Percentiles rank a stretch among this genome's conserved stretches.
These are phyloP conservation scores for Plasmodium coatneyi DNA, from an alignment of 169 alveolate genomes.

Conservation along the genomic window DNA sequence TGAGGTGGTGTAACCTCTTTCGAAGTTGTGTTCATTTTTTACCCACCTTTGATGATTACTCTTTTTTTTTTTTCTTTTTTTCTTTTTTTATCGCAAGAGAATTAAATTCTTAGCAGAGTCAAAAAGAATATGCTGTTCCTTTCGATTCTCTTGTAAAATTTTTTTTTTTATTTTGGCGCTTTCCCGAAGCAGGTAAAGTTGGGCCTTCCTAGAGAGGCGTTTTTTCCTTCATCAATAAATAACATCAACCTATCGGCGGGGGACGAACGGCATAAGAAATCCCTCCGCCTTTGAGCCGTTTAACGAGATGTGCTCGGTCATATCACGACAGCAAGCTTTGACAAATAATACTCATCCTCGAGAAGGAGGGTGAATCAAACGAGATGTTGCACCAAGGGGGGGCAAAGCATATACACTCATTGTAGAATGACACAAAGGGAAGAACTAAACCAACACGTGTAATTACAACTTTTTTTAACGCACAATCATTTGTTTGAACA, in stretches of 20 bases:
- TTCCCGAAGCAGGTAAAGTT: background rate
- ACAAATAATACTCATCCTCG: background rate
- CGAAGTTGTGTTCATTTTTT: too few relatives aligned
- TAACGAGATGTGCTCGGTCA: background rate
- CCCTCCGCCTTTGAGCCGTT: background rate
- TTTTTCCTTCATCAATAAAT: background rate
- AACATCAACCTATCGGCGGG: background rate
- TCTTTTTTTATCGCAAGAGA: background rate
- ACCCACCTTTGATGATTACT: too few relatives aligned
- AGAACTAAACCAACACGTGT: background rate
- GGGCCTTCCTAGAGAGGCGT: background rate
- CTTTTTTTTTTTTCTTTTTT: background rate
- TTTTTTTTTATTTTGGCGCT: background rate
- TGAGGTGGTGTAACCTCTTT: too few relatives aligned
- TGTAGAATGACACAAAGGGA: background rate
- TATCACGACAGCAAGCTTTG: background rate
- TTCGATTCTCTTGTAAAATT: background rate
- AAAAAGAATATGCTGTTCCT: background rate
- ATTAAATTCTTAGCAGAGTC: background rate
- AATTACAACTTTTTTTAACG: background rate
- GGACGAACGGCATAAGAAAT: background rate
- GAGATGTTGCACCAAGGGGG: background rate
- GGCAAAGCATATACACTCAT: background rate
- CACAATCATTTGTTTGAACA: background rate
- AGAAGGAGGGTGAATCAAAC: background rate